Evolutionary conservation across 2,329 filamentous ascomycete genomes (phyloP), one percentile per base, ranked within the genome.

Genomic region (Penicillium crustosum): DNA sequence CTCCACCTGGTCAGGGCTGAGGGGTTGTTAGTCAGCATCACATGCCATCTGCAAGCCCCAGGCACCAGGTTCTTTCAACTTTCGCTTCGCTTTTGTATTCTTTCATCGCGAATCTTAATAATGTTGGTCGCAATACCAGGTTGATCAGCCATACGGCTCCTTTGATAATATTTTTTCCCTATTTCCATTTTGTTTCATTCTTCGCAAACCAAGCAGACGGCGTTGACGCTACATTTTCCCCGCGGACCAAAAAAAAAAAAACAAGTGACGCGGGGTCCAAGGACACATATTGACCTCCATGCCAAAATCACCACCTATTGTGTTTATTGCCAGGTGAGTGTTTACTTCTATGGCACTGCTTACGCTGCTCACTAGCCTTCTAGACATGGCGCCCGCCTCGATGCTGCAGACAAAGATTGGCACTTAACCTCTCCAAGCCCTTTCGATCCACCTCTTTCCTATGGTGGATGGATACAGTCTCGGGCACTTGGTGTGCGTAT

Each of bases 391-490:
- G 90, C 93, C 68, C 89, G 94, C 66, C 88, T 99, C 57, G 94
- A 99, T 75, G 91, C 91, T 55, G 92, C 93, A 61, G 93, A 99
- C 81, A 92, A 93, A 73, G 86, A 91, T 74, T 99, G 94, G 94
- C 91, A 97, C 75, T 83, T 96, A 54, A 89, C 90, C 31, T 96
- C 94, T 6, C 90, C 93, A 1, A 93, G 91, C 6, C 94, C 94
- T 2, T 99, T 97, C 80, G 93, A 99, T 65, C 91, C 94, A 64
- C 94, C 94, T 49, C 82, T 99, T 57, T 96, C 93, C 3, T 97
- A 97, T 72, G 90, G 91, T 66, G 94, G 94, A 63, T 97, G 94
- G 89, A 85, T 88, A 15, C 94, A 97, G 75, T 88, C 90, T 53
- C 87, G 89, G 66, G 86, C 88, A 6, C 84, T 97, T 25, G 94